Conservation (phyloP, 192 early-diverging fungal species). For the Backusella sp. region DNA sequence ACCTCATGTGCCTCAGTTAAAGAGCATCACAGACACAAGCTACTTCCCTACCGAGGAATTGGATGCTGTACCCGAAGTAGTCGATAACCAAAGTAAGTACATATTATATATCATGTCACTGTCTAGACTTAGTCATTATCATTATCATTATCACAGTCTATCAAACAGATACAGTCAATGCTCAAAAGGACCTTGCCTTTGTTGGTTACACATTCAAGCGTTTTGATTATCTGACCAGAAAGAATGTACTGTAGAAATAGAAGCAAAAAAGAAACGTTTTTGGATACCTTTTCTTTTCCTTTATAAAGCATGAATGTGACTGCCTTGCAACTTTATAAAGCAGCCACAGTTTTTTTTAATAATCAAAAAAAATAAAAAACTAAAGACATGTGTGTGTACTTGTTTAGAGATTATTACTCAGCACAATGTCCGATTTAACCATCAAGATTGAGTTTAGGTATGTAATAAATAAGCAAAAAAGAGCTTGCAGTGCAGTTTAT, state of each 20-base stretch:
- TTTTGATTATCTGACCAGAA: slow-evolving; percentile 79
- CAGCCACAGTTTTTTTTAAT: neutral
- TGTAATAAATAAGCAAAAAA: neutral
- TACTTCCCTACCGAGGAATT: slow-evolving; percentile 98
- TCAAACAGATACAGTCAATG: slow-evolving; percentile 20
- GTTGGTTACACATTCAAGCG: slow-evolving; percentile 98
- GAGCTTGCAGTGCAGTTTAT: neutral
- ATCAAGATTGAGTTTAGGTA: slow-evolving; percentile 13
- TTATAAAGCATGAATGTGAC: neutral
- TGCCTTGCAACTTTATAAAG: neutral
- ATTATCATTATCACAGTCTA: slow-evolving; percentile 9
- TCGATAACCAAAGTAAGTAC: slow-evolving; percentile 24
- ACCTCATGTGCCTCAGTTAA: slow-evolving; percentile 89
- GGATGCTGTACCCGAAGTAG: slow-evolving; percentile 63
- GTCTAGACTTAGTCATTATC: neutral
- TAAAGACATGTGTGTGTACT: too few species aligned
- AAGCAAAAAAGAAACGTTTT: neutral
- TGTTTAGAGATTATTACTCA: neutral
- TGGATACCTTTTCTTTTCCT: neutral
- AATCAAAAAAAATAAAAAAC: neutral
- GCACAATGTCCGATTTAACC: neutral
- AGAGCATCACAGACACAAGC: slow-evolving; percentile 94
- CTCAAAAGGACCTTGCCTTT: slow-evolving; percentile 95
- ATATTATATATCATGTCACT: neutral
- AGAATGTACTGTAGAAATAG: slow-evolving; percentile 45